Conservation (phyloP, 73 alveolate genomes). For the Paramecium octaurelia region DNA sequence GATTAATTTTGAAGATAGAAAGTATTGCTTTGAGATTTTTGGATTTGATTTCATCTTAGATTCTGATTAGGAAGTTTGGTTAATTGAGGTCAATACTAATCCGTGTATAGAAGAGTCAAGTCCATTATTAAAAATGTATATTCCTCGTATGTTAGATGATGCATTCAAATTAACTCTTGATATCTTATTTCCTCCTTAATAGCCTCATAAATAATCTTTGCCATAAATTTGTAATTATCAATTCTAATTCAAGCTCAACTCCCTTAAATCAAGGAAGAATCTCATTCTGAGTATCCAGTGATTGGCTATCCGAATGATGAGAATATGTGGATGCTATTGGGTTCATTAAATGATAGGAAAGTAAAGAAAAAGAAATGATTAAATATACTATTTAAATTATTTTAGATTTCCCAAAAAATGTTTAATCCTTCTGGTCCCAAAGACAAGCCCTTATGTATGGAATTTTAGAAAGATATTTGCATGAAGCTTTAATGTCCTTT, state of each 20-base stretch:
- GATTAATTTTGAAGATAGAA: slow-evolving; percentile 67
- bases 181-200: slow-evolving; percentile 65
- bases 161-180: slow-evolving; percentile 76
- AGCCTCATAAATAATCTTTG: not conserved
- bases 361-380: not conserved
- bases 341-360: not conserved
- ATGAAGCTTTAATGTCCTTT: not conserved
- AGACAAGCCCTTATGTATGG: not conserved
- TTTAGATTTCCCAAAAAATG: not conserved
- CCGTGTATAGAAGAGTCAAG: slow-evolving; percentile 77
- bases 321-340: slow-evolving; percentile 66
- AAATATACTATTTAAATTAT: not conserved
- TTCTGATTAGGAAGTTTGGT: slow-evolving; percentile 71
- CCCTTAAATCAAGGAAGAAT: slow-evolving; percentile 56
- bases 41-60: slow-evolving; percentile 84
- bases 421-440: not conserved
- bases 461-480: slow-evolving; percentile 30
- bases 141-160: slow-evolving; percentile 80
- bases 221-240: slow-evolving; percentile 18
- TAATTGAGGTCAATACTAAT: slow-evolving; percentile 82
- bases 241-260: not conserved
- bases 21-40: slow-evolving; percentile 77
- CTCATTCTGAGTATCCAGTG: slow-evolving; percentile 57
- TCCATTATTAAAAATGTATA: slow-evolving; percentile 56
- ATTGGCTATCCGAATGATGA: slow-evolving; percentile 65